Base-by-base conservation (phyloP, 202 grass and related monocot species). In the Brachypodium distachyon region DNA sequence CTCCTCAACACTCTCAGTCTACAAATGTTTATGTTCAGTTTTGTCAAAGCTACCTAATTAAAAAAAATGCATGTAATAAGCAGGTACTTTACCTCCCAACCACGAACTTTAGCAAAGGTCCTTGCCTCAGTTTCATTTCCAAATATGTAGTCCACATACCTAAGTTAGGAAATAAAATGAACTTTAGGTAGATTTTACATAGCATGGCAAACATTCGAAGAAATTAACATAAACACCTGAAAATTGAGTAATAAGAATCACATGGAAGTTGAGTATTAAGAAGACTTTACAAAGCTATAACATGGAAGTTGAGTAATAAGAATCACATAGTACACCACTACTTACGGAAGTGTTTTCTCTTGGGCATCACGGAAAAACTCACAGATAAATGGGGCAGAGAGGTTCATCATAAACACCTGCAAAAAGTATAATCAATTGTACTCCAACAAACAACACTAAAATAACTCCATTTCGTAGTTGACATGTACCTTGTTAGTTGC, bases 91-190 rank as follows among this genome's bases (percentile, higher is more conserved):
- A 99, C 96, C 96, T 99, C 76, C 96, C 96, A 99, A 21, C 85
- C 85, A 64, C 82, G 92, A 67, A 99, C 96, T 93, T 85, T 94
- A 40, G 96, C 83, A 2, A 95, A 99, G 81, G 83, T 96, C 83
- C 81, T 92, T 81, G 96, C 92, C 76, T 99, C 96, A 49, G 92
- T 99, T 84, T 99, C 96, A 73, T 96, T 99, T 54, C 96, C 96
- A 5, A 99, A 99, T 55, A 99, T 76, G 74, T 87, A 91, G 85
- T 99, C 96, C 10, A 55, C 77, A 84, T 89, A 99, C 61, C 96
- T 99, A 68, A 38, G 70, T 71, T 52, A 79, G 54, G 84, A 9
- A n/a, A n/a, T n/a, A 18, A 19, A 38, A 68, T 13, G 0, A 67
- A 67, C 13, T 51, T 39, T 49, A 50, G n/a, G 66, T 36, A 44